These are phyloP conservation scores for Actinomortierella ambigua DNA, from an alignment of 371 early-diverging fungal genomes.

Conservation along the genomic window DNA sequence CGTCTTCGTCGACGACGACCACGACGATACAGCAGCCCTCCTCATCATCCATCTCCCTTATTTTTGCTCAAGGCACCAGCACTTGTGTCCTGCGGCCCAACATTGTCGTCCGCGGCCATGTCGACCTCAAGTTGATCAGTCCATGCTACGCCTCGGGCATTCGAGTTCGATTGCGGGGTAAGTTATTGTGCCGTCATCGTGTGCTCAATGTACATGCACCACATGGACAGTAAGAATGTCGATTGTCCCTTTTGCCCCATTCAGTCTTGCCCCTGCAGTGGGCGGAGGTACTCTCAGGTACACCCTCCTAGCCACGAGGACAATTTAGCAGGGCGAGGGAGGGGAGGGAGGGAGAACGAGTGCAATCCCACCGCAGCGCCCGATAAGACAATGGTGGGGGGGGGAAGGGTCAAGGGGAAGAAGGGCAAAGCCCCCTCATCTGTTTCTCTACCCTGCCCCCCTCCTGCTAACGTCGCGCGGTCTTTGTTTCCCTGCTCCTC, in stretches of 20 bases:
- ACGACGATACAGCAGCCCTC: slow-evolving; percentile 1
- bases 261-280: slow-evolving; percentile 8
- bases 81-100: slow-evolving; percentile 78
- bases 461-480: no score
- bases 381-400: no score
- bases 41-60: slow-evolving; percentile 21
- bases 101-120: slow-evolving; percentile 39
- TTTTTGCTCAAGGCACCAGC: slow-evolving; percentile 56
- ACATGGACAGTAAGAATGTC: slow-evolving; percentile 1
- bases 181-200: slow-evolving; percentile 10
- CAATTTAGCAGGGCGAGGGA: no score
- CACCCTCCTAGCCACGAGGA: no score
- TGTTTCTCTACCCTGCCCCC: no score
- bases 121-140: slow-evolving; percentile 44
- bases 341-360: no score
- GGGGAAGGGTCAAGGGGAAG: no score
- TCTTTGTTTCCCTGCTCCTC: no score
- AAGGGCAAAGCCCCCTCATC: no score
- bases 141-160: slow-evolving; percentile 40
- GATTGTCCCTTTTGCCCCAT: slow-evolving; percentile 47
- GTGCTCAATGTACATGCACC: slow-evolving; percentile 12
- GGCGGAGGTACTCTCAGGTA: slow-evolving; percentile 6
- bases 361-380: no score
- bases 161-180: slow-evolving; percentile 35
- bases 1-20: slow-evolving; percentile 27